A percentile compares a stretch with the other conserved stretches of the same genome.
phyloP scores from a whole-genome alignment of 2,329 filamentous ascomycete genomes.

The Colletotrichum sp. region DNA sequence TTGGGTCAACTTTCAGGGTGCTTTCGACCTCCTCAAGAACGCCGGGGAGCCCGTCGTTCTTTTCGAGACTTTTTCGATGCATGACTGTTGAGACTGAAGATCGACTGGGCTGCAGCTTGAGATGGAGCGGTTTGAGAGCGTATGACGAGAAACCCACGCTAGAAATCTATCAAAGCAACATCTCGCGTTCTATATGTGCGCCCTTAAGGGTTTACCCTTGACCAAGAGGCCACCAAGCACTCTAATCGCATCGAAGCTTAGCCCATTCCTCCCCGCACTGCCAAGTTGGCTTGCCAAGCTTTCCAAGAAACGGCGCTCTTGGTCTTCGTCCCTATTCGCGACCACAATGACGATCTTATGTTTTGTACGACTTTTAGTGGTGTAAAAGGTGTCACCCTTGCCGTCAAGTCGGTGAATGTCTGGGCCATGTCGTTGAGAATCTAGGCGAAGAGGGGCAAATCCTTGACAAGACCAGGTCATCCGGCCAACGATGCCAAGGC shows the following conservation, averaged over 20 bases:
- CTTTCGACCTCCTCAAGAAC: background rate
- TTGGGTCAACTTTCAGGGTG: background rate
- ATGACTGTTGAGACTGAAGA: fast-evolving
- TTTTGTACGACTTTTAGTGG: background rate
- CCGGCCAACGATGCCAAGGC: background rate
- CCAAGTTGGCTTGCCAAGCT: background rate
- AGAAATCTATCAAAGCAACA: fast-evolving
- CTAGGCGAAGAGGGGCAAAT: background rate
- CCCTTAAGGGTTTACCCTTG: background rate
- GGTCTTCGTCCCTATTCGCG: background rate
- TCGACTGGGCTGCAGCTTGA: background rate
- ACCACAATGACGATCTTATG: background rate
- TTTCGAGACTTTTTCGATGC: background rate
- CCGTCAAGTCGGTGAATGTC: background rate
- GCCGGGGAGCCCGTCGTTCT: background rate
- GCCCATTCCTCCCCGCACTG: background rate
- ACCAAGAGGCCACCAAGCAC: background rate
- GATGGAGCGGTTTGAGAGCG: background rate
- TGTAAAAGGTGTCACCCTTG: background rate
- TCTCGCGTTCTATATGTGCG: background rate
- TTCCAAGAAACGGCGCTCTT: background rate
- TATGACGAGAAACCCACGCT: background rate
- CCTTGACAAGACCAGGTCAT: background rate
- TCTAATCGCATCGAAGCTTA: background rate
- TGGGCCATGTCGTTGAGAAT: background rate